Evolutionary conservation across 2,329 filamentous ascomycete species (phyloP).

Genomic region (Diaporthe sp.): DNA sequence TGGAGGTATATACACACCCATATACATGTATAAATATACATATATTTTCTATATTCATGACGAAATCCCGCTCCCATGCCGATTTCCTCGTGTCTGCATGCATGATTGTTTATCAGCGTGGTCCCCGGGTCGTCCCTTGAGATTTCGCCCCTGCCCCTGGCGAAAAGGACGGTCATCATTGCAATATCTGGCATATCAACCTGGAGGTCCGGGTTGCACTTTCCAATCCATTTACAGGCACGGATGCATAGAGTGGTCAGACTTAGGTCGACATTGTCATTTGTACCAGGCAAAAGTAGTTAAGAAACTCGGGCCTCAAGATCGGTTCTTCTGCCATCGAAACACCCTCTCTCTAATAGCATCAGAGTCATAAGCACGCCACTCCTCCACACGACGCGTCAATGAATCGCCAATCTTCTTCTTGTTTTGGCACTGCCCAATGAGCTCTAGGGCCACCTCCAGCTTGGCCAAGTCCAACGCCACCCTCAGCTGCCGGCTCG

Average conservation of each 20-base stretch:
- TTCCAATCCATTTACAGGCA: too few relatives aligned
- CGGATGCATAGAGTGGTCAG: too few relatives aligned
- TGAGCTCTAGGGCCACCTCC: constrained; percentile 11
- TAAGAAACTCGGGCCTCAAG: neutral
- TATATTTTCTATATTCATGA: too few relatives aligned
- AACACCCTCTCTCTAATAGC: constrained; percentile 17
- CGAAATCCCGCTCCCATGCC: too few relatives aligned
- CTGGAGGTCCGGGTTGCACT: neutral
- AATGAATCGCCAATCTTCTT: neutral
- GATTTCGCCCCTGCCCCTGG: neutral
- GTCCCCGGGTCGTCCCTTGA: too few relatives aligned
- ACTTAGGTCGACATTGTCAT: too few relatives aligned
- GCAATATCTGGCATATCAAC: neutral
- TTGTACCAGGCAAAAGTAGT: too few relatives aligned
- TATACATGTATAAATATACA: too few relatives aligned
- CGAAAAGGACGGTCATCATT: neutral
- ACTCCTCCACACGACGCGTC: neutral
- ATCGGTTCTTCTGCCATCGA: neutral
- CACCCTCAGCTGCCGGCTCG: neutral
- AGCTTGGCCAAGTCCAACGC: constrained; percentile 18
- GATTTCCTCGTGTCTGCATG: too few relatives aligned
- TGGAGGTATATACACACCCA: neutral
- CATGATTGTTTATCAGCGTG: neutral
- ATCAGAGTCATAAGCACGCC: neutral
- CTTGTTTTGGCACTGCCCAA: neutral